Evolutionary conservation across 176 grass and related monocot genomes (phyloP), one percentile per base, ranked within the genome.

Genomic region (Lolium perenne): DNA sequence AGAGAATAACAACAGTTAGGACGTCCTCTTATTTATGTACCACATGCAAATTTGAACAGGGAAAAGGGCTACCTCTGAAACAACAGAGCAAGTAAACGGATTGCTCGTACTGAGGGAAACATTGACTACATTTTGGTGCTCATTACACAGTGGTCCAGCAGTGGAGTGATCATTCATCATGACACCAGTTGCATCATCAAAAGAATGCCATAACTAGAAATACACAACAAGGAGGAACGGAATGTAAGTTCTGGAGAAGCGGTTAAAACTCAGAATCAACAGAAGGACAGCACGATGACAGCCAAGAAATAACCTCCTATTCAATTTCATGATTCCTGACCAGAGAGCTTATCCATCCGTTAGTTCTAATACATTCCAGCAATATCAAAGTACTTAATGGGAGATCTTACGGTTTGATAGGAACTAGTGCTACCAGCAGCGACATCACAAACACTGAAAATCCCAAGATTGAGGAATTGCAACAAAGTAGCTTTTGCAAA

Each of bases 171-270:
- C 46, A 59, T 83, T 84, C 78, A 76, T 40, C 82, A 90, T 16
- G 11, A 47, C 38, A 71, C 63, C 82, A 84, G 59, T 84, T 74
- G 48, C 53, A 86, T 87, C 82, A 74, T 92, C 93, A 88, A 94
- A 98, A 49, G 90, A 81, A 84, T 95, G 63, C 93, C 95, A 95
- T 45, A 83, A 64, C 90, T 98, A 58, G 10, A 85, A 91, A 85
- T 48, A 74, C 57, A 82, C 17, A 78, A 78, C n/a, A 55, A 67
- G 4, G 40, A 84, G 43, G 25, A 10, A 41, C 0, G 3, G 21
- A 26, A 32, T 66, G 17, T 68, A 71, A 70, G n/a, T 57, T 77
- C 10, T 18, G 20, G 40, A 32, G 9, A 80, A 64, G 17, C 11
- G n/a, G 29, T 79, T 88, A 55, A 70, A 86, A 90, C 54, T 41